These are phyloP conservation scores for Pouteria glomerata DNA, from an alignment of 148 eudicot genomes.

Conservation along the genomic window DNA sequence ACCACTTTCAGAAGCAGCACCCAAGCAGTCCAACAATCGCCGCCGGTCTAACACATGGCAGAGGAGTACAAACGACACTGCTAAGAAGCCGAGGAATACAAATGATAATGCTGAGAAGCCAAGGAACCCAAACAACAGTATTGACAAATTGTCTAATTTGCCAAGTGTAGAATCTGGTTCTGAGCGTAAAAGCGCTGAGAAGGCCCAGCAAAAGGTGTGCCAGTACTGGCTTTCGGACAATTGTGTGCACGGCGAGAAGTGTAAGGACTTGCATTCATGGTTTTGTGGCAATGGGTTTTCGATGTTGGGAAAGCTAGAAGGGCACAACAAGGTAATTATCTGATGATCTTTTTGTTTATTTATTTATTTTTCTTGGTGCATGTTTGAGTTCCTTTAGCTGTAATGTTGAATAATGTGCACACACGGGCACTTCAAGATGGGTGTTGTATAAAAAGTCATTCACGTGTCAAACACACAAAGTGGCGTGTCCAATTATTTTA, in stretches of 20 bases:
- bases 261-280: slow-evolving; percentile 39
- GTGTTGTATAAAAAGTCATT: too few species aligned
- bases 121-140: background rate
- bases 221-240: slow-evolving; percentile 34
- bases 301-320: slow-evolving; percentile 36
- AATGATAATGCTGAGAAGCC: too few species aligned
- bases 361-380: background rate
- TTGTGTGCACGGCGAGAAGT: slow-evolving; percentile 39
- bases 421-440: too few species aligned
- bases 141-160: slow-evolving; percentile 3
- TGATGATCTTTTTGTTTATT: background rate
- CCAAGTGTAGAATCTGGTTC: background rate
- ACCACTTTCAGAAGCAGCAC: slow-evolving; percentile 4
- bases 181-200: slow-evolving; percentile 7
- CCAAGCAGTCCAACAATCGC: background rate
- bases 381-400: background rate
- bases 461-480: too few species aligned
- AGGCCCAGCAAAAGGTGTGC: slow-evolving; percentile 26
- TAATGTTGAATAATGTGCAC: background rate
- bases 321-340: slow-evolving; percentile 50
- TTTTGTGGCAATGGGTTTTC: slow-evolving; percentile 27
- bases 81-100: too few species aligned
- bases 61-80: slow-evolving; percentile 15
- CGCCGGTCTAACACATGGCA: slow-evolving; percentile 9
- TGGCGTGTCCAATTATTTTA: too few species aligned